Evolutionary conservation across 176 grass and related monocot genomes (phyloP), one percentile per base, ranked within the genome.

Genomic region (Avena sativa): DNA sequence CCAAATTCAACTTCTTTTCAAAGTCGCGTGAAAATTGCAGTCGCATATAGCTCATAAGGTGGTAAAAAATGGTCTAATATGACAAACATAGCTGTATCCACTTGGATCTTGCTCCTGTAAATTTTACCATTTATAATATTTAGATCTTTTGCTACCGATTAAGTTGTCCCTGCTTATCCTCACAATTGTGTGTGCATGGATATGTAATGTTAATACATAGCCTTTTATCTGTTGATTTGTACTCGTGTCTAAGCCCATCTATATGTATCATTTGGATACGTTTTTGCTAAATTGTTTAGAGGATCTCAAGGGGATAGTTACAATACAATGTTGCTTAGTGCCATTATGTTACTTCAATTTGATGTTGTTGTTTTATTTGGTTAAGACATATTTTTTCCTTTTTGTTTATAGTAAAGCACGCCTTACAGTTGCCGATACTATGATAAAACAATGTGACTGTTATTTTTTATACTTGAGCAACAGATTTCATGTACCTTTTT

Each of bases 181-280:
- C 16, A 59, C 30, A 44, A 28, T 70, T 56, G 62, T 46, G 56
- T 50, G 72, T 19, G 16, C 48, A 53, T 77, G 36, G 23, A 25
- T 49, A 16, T 81, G 76, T 64, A 23, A 26, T 69, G 63, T 82
- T 82, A 64, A 59, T 26, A 34, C 44, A 49, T 12, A 68, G 34
- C 44, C 26, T 77, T 74, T 56, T 51, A 43, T 60, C 17, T 53
- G 30, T 81, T 81, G 71, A 82, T 69, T 75, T 63, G 20, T 80
- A 14, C 28, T 28, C 28, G 25, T 20, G 15, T 36, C 48, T 83
- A 66, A 53, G 2, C 20, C 73, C 61, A 69, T 83, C 36, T 3
- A 34, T 78, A 34, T 69, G 0, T 77, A 52, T 59, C 15, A 58
- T 28, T 30, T 36, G 13, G 16, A 76, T 16, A 36, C 2, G 7